phyloP scores from a whole-genome alignment of 148 eudicot species.

The Camellia granthamiana region DNA sequence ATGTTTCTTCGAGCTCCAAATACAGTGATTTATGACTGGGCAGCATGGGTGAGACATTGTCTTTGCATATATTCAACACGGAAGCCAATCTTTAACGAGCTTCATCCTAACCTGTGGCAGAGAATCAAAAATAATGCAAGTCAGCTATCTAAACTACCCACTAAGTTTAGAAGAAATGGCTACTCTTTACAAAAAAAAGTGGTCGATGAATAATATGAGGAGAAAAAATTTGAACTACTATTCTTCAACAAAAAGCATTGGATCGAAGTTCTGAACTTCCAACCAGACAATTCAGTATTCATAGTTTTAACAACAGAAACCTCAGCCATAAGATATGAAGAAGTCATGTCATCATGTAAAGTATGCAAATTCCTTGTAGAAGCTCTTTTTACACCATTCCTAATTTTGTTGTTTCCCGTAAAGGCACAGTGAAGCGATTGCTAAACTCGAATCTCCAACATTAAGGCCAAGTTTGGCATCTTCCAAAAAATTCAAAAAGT shows the following conservation, averaged over 20 bases:
- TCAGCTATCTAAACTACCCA: neutral
- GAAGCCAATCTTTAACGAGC: constrained; percentile 85
- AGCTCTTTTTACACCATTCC: neutral
- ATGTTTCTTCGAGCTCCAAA: constrained; percentile 70
- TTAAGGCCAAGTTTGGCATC: too few relatives aligned
- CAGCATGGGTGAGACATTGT: constrained; percentile 43
- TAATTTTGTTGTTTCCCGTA: too few relatives aligned
- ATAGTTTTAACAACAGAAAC: neutral
- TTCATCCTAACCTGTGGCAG: constrained; percentile 79
- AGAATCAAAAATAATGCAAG: neutral
- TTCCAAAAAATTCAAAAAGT: too few relatives aligned
- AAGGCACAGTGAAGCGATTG: too few relatives aligned
- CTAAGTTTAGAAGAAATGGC: neutral
- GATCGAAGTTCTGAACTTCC: neutral
- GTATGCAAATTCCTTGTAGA: neutral
- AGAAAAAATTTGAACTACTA: neutral
- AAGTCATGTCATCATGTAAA: neutral
- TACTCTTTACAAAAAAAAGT: neutral
- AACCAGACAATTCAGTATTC: neutral
- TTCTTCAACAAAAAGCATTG: neutral
- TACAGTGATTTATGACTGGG: constrained; percentile 50
- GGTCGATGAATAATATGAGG: too few relatives aligned
- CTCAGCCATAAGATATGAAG: too few relatives aligned
- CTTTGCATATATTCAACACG: constrained; percentile 87
- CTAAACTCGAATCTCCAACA: too few relatives aligned